Evolutionary conservation across 75 land plant genomes (phyloP).

Genomic region (Picea glauca): DNA sequence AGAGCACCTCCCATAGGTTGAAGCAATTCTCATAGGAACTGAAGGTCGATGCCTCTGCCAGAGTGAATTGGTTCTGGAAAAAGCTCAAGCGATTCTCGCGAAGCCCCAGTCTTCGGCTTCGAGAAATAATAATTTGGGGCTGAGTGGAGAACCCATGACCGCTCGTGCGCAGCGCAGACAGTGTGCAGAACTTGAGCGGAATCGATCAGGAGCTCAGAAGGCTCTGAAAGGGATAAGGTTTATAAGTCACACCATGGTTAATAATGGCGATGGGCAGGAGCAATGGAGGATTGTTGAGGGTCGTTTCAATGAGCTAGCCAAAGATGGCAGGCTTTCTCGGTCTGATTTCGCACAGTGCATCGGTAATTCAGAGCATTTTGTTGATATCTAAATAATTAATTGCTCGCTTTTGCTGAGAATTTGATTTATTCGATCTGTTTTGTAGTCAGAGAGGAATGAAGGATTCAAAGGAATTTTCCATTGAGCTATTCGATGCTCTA

Average conservation of each 20-base stretch:
- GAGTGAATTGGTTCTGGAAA: slow-evolving; percentile 55
- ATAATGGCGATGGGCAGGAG: slow-evolving; percentile 29
- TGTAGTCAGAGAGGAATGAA: slow-evolving; percentile 61
- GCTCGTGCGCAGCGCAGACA: slow-evolving; percentile 39
- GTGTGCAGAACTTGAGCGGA: slow-evolving; percentile 46
- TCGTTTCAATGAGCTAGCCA: slow-evolving; percentile 61
- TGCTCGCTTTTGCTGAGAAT: background rate
- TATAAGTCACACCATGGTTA: slow-evolving; percentile 52
- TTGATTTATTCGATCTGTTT: background rate
- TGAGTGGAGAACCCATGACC: background rate
- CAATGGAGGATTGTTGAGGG: slow-evolving; percentile 61
- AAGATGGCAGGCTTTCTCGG: slow-evolving; percentile 58
- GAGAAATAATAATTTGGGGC: background rate
- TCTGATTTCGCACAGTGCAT: slow-evolving; percentile 89
- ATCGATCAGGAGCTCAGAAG: slow-evolving; percentile 65
- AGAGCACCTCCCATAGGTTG: slow-evolving; percentile 34
- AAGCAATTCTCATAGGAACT: slow-evolving; percentile 65
- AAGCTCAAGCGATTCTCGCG: slow-evolving; percentile 49
- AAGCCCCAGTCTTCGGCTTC: slow-evolving; percentile 18
- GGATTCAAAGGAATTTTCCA: slow-evolving; percentile 90
- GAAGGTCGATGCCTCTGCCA: slow-evolving; percentile 55
- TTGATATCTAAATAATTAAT: background rate
- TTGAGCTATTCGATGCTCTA: slow-evolving; percentile 79
- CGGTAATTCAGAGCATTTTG: slow-evolving; percentile 27
- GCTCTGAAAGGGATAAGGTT: slow-evolving; percentile 75